Conservation (phyloP, 2,329 filamentous ascomycete genomes). For the Fusarium chlamydosporum region DNA sequence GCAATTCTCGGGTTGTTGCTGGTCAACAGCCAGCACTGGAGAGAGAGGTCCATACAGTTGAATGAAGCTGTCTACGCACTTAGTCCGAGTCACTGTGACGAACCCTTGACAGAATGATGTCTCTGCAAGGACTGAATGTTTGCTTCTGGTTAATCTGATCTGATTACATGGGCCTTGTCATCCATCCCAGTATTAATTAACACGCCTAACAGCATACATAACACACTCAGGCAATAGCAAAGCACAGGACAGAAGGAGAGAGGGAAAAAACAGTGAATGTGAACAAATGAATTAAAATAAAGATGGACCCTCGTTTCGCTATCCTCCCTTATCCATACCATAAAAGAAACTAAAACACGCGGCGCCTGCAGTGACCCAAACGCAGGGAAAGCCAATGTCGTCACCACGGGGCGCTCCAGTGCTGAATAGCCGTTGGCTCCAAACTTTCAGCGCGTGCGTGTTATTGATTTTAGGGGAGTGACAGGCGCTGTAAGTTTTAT, state of each 20-base stretch:
- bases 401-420: constrained; percentile 28
- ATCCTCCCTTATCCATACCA: constrained; percentile 13
- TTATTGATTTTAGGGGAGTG: constrained; percentile 28
- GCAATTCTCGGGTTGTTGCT: constrained; percentile 40
- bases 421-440: constrained; percentile 18
- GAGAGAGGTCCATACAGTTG: constrained; percentile 3
- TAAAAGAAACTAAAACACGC: constrained; percentile 39
- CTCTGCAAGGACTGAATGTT: not conserved
- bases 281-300: constrained; percentile 19
- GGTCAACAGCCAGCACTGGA: constrained; percentile 33
- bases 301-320: constrained; percentile 33
- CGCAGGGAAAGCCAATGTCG: constrained; percentile 34
- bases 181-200: too few species aligned
- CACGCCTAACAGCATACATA: too few species aligned
- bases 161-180: not conserved
- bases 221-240: not conserved
- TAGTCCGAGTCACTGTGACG: constrained; percentile 34
- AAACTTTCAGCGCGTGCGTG: constrained; percentile 18
- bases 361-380: constrained; percentile 22
- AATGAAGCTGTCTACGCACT: constrained; percentile 25
- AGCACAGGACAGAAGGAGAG: too few species aligned
- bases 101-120: constrained; percentile 14
- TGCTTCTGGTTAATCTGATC: constrained; percentile 23
- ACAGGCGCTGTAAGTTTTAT: constrained; percentile 17
- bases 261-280: constrained; percentile 1